A percentile compares a stretch with the other conserved stretches of the same genome.
These are phyloP conservation scores for Mallotus nudiflorus DNA, from an alignment of 345 rosid species.

Conservation along the genomic window DNA sequence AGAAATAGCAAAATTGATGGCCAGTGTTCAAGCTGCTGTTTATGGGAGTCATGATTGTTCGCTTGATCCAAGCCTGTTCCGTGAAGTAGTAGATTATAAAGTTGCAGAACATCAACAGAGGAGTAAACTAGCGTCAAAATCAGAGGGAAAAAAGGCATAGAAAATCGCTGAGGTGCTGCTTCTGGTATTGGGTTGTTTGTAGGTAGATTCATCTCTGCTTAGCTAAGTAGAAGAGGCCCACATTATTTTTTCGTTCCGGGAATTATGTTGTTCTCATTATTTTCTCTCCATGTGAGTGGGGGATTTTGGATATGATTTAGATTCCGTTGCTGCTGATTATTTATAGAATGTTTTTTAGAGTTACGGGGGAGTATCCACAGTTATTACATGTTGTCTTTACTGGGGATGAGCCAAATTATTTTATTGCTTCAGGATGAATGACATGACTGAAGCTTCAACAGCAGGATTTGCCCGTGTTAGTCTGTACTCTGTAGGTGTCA, in stretches of 20 bases:
- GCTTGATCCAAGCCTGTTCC: constrained; percentile 69
- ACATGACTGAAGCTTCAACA: too few relatives aligned
- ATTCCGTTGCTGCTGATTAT: neutral
- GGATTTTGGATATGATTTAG: neutral
- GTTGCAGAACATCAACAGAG: constrained; percentile 94
- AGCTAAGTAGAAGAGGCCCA: neutral
- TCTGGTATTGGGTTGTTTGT: neutral
- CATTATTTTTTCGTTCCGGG: neutral
- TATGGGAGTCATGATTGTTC: constrained; percentile 79
- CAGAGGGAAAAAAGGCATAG: constrained; percentile 11
- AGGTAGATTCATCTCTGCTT: neutral
- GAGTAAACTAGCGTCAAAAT: constrained; percentile 53
- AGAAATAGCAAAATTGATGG: constrained; percentile 91
- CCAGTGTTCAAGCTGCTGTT: constrained; percentile 88
- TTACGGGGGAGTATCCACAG: neutral
- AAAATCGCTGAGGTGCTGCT: neutral
- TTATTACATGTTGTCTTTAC: neutral
- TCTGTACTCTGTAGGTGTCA: too few relatives aligned
- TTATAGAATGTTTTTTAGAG: neutral
- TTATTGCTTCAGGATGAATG: too few relatives aligned
- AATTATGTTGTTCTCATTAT: constrained; percentile 9
- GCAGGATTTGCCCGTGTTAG: too few relatives aligned
- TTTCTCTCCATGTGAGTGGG: neutral
- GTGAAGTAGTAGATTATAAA: constrained; percentile 92
- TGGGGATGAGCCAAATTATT: neutral